A percentile compares a stretch with the other conserved stretches of the same genome.
phyloP scores from a whole-genome alignment of 441 rosid genomes.

The Jatropha multifida region DNA sequence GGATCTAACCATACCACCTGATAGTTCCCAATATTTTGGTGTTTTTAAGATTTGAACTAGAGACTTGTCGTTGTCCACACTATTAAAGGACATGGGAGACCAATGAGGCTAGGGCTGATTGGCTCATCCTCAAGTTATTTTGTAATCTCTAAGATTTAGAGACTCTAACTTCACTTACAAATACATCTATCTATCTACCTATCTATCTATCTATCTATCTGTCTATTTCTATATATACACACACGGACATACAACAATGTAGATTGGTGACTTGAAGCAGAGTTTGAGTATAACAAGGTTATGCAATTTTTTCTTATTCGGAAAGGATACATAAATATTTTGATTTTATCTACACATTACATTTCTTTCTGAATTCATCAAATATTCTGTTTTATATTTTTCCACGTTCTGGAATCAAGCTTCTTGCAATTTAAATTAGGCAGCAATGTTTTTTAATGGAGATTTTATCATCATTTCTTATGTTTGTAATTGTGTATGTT shows the following conservation, averaged over 20 bases:
- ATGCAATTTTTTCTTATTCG: not conserved
- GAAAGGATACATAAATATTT: not conserved
- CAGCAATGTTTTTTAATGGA: not conserved
- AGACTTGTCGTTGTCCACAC: not conserved
- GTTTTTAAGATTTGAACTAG: not conserved
- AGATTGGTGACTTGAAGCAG: not conserved
- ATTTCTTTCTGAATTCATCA: conserved; percentile 2
- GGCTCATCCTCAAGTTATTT: not conserved
- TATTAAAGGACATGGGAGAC: not conserved
- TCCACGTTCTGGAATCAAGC: not conserved
- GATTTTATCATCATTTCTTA: not conserved
- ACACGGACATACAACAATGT: not conserved
- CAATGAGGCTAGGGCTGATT: not conserved
- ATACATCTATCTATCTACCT: not conserved
- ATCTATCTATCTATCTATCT: too few species aligned
- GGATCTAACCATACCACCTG: not conserved
- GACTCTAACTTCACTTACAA: not conserved
- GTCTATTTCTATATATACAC: too few species aligned
- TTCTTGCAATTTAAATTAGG: not conserved
- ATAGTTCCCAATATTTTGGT: too few species aligned
- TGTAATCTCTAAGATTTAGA: not conserved
- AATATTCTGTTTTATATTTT: not conserved
- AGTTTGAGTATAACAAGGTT: not conserved
- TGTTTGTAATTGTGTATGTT: not conserved
- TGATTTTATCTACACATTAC: not conserved